These are phyloP conservation scores for Phytophthora pisi DNA, from an alignment of 352 stramenopile species.

Conservation along the genomic window DNA sequence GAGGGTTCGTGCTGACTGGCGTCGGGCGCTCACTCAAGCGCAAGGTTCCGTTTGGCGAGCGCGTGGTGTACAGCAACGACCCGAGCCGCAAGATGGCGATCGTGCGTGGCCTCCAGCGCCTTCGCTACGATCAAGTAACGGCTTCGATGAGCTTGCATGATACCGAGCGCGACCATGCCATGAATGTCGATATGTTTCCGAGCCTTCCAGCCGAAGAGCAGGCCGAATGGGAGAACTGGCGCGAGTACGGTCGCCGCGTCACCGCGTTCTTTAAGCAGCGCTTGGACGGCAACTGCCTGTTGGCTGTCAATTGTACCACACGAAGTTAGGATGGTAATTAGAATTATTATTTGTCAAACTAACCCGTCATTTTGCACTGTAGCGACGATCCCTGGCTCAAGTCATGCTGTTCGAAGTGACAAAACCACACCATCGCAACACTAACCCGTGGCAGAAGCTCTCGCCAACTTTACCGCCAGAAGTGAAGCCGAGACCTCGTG, in stretches of 20 bases:
- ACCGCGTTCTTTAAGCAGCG: constrained; percentile 51
- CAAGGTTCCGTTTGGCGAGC: constrained; percentile 19
- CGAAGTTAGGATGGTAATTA: no score
- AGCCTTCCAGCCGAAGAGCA: constrained; percentile 17
- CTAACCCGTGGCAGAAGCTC: constrained; percentile 4
- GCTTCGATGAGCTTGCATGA: constrained; percentile 51
- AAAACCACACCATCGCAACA: constrained; percentile 3
- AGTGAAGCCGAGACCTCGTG: constrained; percentile 2
- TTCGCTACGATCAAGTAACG: constrained; percentile 46
- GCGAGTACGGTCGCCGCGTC: constrained; percentile 33
- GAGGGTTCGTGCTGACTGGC: constrained; percentile 56
- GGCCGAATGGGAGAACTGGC: constrained; percentile 34
- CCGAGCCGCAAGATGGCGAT: constrained; percentile 51
- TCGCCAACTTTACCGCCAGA: not conserved
- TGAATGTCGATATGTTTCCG: constrained; percentile 42
- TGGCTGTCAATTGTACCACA: constrained; percentile 9
- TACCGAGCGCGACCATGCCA: constrained; percentile 39
- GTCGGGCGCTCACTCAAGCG: constrained; percentile 65
- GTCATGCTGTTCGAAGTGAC: not conserved
- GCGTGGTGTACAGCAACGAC: constrained; percentile 59
- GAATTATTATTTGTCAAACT: no score
- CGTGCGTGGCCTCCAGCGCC: constrained; percentile 46
- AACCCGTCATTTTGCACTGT: no score
- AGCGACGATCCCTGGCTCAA: not conserved
- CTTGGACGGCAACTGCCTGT: constrained; percentile 38